Percentiles rank a stretch among this genome's conserved stretches.
Evolutionary conservation across 441 rosid genomes (phyloP).

Genomic region (Pelargonium australe): DNA sequence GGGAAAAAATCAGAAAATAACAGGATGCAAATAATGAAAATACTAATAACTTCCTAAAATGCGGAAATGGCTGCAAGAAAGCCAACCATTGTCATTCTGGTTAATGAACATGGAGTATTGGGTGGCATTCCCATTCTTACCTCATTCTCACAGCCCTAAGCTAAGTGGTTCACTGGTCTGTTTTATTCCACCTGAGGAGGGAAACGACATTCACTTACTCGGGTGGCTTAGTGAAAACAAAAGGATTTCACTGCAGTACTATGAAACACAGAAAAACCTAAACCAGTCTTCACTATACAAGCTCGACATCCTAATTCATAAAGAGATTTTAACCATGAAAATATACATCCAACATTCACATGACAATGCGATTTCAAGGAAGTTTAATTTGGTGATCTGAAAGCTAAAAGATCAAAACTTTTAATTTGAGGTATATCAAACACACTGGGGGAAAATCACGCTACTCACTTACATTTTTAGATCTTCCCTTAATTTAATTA

Average conservation of each 20-base stretch:
- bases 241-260: not conserved
- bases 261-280: too few relatives aligned
- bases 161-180: not conserved
- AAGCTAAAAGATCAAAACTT: not conserved
- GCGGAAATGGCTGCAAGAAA: not conserved
- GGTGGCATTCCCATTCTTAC: not conserved
- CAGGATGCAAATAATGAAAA: not conserved
- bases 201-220: not conserved
- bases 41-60: not conserved
- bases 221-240: not conserved
- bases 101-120: not conserved
- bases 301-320: too few relatives aligned
- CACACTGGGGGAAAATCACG: too few relatives aligned
- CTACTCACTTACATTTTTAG: not conserved
- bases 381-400: not conserved
- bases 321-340: not conserved
- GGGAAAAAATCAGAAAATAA: too few relatives aligned
- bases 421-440: not conserved
- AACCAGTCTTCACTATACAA: too few relatives aligned
- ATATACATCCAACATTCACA: not conserved
- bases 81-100: not conserved
- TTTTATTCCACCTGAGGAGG: not conserved
- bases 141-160: not conserved
- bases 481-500: not conserved
- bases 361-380: not conserved